phyloP scores from a whole-genome alignment of 2,329 filamentous ascomycete genomes.

The Penicillium glabrum region DNA sequence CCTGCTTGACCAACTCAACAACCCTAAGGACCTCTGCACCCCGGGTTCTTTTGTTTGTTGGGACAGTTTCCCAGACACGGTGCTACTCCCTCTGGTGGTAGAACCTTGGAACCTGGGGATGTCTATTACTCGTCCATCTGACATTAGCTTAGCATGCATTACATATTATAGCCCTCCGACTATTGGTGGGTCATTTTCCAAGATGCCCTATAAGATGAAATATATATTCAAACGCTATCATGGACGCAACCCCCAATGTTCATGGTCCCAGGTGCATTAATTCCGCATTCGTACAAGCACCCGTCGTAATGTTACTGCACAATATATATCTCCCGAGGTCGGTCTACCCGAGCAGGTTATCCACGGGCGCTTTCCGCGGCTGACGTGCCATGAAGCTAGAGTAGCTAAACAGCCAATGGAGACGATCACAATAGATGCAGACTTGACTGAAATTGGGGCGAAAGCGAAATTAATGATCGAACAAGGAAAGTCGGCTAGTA shows the following conservation, averaged over 20 bases:
- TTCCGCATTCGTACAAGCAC: background rate
- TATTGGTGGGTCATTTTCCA: too few relatives aligned
- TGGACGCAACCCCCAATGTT: too few relatives aligned
- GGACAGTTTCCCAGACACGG: background rate
- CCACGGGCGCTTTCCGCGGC: conserved; percentile 27
- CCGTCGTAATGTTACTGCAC: background rate
- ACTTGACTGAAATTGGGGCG: background rate
- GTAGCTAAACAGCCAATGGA: background rate
- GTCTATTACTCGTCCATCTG: too few relatives aligned
- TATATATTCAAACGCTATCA: too few relatives aligned
- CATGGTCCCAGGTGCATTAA: background rate
- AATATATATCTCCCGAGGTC: background rate
- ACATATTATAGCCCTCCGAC: too few relatives aligned
- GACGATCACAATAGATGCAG: background rate
- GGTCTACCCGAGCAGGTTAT: conserved; percentile 3
- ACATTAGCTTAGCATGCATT: too few relatives aligned
- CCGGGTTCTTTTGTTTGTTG: background rate
- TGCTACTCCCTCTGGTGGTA: background rate
- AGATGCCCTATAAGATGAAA: too few relatives aligned
- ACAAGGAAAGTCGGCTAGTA: background rate
- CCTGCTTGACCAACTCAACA: background rate
- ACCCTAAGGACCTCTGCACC: conserved; percentile 1
- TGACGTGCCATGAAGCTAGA: conserved; percentile 12
- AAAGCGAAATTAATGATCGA: background rate
- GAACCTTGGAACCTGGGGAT: background rate